Conservation (phyloP, 257 asterid species). For the Verbena officinalis region DNA sequence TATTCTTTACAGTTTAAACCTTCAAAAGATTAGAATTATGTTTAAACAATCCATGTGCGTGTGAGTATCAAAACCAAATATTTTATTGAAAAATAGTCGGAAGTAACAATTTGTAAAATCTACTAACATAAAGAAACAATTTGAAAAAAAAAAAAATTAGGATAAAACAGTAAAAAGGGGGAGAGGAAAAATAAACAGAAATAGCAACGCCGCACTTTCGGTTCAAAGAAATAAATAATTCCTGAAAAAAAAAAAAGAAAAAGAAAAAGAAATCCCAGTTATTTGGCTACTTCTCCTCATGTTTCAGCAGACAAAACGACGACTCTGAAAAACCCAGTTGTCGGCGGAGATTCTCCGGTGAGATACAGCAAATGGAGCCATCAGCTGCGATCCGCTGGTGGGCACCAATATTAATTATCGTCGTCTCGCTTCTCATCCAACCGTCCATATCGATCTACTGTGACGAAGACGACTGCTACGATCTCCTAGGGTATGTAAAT, state of each 20-base stretch:
- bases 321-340: conserved; percentile 6
- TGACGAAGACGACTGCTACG: conserved; percentile 94
- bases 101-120: too few relatives aligned
- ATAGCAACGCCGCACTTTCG: not conserved
- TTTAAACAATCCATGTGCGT: too few relatives aligned
- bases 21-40: too few relatives aligned
- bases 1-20: too few relatives aligned
- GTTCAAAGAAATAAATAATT: not conserved
- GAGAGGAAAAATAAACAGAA: too few relatives aligned
- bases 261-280: conserved; percentile 6
- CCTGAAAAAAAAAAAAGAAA: not conserved
- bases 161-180: too few relatives aligned
- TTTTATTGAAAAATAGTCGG: too few relatives aligned
- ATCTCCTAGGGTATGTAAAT: conserved; percentile 73
- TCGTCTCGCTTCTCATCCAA: conserved; percentile 56
- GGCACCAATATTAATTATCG: conserved; percentile 42
- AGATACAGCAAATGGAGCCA: conserved; percentile 59
- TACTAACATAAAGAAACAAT: too few relatives aligned
- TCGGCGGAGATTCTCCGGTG: conserved; percentile 18
- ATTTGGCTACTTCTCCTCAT: not conserved
- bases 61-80: too few relatives aligned
- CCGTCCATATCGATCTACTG: conserved; percentile 86
- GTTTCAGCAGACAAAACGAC: conserved; percentile 23
- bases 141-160: too few relatives aligned
- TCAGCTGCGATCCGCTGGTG: conserved; percentile 54